Evolutionary conservation across 805 yeast genomes (phyloP).

Genomic region (Lachancea kluyveri): DNA sequence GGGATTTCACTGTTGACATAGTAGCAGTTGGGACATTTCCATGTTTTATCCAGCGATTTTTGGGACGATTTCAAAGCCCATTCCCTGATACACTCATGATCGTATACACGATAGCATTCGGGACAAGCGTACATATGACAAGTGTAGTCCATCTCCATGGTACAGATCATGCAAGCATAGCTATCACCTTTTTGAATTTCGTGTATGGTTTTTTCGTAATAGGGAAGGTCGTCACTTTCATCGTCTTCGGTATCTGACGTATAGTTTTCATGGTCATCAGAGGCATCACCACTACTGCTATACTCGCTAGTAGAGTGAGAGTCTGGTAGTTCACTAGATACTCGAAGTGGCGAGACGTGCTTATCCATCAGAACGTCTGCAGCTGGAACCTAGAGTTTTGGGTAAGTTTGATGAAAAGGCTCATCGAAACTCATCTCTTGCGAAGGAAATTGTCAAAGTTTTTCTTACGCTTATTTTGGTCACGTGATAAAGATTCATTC

Average conservation of each 20-base stretch:
- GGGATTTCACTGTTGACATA: constrained; percentile 42
- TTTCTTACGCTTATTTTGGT: too few relatives aligned
- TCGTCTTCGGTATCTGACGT: constrained; percentile 9
- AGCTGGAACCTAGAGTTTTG: too few relatives aligned
- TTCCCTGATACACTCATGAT: constrained; percentile 72
- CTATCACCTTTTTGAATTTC: constrained; percentile 43
- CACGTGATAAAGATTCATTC: too few relatives aligned
- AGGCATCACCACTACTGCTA: neutral
- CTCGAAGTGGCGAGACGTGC: too few relatives aligned
- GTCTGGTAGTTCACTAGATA: too few relatives aligned
- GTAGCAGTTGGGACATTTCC: constrained; percentile 82
- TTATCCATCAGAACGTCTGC: too few relatives aligned
- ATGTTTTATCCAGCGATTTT: constrained; percentile 49
- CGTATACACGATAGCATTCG: constrained; percentile 77
- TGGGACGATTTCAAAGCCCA: constrained; percentile 82
- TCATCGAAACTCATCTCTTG: too few relatives aligned
- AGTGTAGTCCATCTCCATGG: constrained; percentile 64
- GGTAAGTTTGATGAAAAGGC: too few relatives aligned
- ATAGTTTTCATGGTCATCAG: constrained; percentile 3
- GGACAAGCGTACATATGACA: constrained; percentile 76
- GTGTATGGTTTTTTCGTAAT: constrained; percentile 27
- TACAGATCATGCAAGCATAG: constrained; percentile 83
- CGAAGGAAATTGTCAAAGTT: too few relatives aligned
- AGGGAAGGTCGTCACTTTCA: constrained; percentile 18
- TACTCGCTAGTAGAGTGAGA: too few relatives aligned